Percentiles rank a stretch among this genome's conserved stretches.
Evolutionary conservation across 176 grass and related monocot species (phyloP).

Genomic region (Alopecurus myosuroides): DNA sequence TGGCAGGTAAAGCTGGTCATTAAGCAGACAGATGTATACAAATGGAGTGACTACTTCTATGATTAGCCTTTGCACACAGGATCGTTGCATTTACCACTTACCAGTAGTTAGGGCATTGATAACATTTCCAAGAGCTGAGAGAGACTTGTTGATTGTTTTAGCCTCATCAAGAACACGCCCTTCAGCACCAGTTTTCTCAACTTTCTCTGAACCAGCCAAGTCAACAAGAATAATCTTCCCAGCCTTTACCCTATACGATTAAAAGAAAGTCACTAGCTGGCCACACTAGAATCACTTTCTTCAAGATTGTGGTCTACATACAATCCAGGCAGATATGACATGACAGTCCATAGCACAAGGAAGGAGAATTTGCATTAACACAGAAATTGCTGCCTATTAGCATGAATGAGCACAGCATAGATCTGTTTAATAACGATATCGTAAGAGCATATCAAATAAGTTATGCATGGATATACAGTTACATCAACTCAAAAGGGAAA

Average conservation of each 20-base stretch:
- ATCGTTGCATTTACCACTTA: constrained; percentile 46
- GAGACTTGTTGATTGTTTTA: constrained; percentile 90
- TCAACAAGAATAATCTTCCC: constrained; percentile 93
- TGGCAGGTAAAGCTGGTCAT: constrained; percentile 1
- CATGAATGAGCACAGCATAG: neutral
- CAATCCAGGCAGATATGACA: neutral
- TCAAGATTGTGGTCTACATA: neutral
- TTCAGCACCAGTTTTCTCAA: constrained; percentile 81
- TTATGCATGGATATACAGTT: neutral
- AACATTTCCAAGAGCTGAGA: constrained; percentile 87
- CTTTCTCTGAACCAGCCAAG: constrained; percentile 89
- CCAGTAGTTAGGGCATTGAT: constrained; percentile 85
- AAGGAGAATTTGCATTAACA: neutral
- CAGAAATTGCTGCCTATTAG: neutral
- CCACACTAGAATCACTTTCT: neutral
- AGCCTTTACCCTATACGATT: constrained; percentile 45
- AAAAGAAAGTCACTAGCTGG: constrained; percentile 5
- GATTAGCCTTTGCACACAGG: neutral
- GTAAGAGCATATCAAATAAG: neutral
- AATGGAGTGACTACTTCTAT: neutral
- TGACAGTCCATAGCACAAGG: neutral
- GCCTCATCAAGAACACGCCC: constrained; percentile 86
- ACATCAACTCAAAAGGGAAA: neutral
- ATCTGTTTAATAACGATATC: neutral
- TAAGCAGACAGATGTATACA: neutral